Conservation (phyloP, 225 moss, liverwort and hornwort species). For the Asterella californica region DNA sequence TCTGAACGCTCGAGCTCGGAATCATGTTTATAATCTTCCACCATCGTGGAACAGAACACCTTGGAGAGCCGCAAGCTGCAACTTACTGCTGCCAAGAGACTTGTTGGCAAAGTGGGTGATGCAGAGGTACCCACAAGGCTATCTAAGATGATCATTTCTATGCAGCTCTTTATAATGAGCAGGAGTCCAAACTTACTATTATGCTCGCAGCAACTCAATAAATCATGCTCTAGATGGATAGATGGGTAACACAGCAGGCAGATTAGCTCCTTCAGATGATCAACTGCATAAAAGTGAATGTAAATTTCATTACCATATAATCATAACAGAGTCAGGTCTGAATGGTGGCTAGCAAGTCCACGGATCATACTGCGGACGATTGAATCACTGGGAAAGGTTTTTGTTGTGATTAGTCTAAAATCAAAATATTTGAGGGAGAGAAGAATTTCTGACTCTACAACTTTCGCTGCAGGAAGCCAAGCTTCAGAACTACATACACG, state of each 20-base stretch:
- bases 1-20: neutral
- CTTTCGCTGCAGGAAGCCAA: conserved; percentile 18
- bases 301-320: too few species aligned
- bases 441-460: neutral
- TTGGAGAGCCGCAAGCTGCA: conserved; percentile 39
- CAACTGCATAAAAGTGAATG: neutral
- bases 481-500: conserved; percentile 40
- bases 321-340: too few species aligned
- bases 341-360: too few species aligned
- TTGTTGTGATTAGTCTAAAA: neutral
- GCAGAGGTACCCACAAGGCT: conserved; percentile 24
- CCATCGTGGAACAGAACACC: conserved; percentile 1
- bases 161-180: neutral
- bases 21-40: neutral
- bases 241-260: neutral
- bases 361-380: too few species aligned
- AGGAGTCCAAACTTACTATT: neutral
- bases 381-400: neutral
- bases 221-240: neutral
- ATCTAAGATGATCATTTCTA: neutral
- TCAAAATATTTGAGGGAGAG: neutral
- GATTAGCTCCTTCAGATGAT: neutral
- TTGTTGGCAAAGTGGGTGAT: conserved; percentile 40
- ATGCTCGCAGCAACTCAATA: neutral
- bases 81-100: conserved; percentile 40